phyloP scores from a whole-genome alignment of 2,329 filamentous ascomycete species.

The Fusarium kyushuense region DNA sequence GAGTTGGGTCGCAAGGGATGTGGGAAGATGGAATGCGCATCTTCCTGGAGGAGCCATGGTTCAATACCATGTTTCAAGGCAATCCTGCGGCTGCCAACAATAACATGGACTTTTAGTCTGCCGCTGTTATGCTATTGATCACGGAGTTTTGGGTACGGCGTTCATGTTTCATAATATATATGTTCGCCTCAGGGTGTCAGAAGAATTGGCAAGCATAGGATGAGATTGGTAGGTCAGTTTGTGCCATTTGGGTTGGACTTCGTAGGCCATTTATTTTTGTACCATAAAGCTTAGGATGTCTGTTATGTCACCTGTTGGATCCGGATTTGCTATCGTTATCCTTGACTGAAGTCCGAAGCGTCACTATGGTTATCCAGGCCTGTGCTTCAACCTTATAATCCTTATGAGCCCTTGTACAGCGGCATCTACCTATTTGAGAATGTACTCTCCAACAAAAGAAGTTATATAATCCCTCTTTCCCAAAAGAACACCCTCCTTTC shows the following conservation, averaged over 20 bases:
- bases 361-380: background rate
- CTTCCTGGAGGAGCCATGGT: constrained; percentile 57
- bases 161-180: background rate
- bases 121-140: background rate
- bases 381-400: background rate
- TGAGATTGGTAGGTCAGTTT: background rate
- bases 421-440: constrained; percentile 28
- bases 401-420: background rate
- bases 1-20: constrained; percentile 44
- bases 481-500: constrained; percentile 68
- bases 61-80: constrained; percentile 54
- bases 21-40: constrained; percentile 53
- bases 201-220: background rate
- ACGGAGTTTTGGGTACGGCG: background rate
- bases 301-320: background rate
- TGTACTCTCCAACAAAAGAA: constrained; percentile 40
- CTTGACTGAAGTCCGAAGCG: background rate
- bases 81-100: constrained; percentile 50
- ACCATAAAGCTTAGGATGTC: background rate
- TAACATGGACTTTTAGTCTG: constrained; percentile 52
- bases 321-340: background rate
- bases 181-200: background rate
- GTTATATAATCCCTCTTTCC: constrained; percentile 67
- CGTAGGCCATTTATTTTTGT: background rate
- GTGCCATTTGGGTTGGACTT: background rate